phyloP scores from a whole-genome alignment of 2,329 filamentous ascomycete species.

The Albophoma yamanashiensis region DNA sequence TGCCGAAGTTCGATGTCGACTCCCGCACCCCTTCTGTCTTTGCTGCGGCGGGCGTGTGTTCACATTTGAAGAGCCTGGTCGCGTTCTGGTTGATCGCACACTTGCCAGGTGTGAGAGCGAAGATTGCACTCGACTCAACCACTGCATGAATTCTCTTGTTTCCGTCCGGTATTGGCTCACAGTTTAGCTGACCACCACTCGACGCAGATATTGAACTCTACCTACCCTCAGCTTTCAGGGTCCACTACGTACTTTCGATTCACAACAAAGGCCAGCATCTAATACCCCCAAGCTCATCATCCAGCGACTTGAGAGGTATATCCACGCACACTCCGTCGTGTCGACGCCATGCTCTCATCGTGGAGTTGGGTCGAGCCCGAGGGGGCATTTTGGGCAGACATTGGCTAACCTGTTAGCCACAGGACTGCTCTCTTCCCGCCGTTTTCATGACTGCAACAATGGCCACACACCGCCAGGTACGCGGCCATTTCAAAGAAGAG shows the following conservation, averaged over 20 bases:
- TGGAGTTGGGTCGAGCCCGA: background rate
- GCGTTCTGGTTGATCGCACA: background rate
- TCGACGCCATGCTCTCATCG: background rate
- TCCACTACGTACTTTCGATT: background rate
- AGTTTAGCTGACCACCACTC: background rate
- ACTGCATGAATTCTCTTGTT: background rate
- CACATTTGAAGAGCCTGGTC: background rate
- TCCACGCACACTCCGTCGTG: background rate
- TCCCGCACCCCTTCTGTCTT: background rate
- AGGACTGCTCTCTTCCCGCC: background rate
- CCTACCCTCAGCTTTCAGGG: background rate
- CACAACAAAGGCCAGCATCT: background rate
- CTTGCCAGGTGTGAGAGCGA: background rate
- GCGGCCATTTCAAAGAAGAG: slow-evolving; percentile 10
- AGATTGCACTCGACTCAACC: background rate
- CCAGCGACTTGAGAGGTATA: background rate
- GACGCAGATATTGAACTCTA: background rate
- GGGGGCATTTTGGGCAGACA: background rate
- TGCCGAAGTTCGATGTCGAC: background rate
- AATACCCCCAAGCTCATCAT: background rate
- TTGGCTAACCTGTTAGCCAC: background rate
- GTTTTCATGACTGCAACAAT: slow-evolving; percentile 8
- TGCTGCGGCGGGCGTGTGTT: background rate
- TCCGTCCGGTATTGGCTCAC: background rate
- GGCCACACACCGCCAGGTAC: slow-evolving; percentile 9